phyloP scores from a whole-genome alignment of 345 rosid genomes.

The Corymbia maculata region DNA sequence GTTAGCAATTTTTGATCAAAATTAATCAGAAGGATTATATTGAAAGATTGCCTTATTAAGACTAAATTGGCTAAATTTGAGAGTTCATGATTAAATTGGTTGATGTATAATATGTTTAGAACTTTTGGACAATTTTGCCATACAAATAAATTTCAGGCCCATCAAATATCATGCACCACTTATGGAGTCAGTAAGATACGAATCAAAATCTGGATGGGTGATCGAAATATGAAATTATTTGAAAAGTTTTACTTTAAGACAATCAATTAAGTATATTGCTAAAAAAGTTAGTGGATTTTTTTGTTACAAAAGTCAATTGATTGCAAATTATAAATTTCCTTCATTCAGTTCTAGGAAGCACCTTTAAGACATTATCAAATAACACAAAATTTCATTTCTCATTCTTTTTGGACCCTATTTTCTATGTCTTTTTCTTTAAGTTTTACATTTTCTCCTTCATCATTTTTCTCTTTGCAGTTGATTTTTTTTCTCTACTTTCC shows the following conservation, averaged over 20 bases:
- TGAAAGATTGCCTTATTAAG: too few species aligned
- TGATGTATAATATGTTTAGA: not conserved
- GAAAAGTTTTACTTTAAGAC: not conserved
- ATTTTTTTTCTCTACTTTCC: not conserved
- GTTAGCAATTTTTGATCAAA: too few species aligned
- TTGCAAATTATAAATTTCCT: not conserved
- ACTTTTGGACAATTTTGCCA: not conserved
- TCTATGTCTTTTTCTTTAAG: not conserved
- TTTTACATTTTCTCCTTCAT: not conserved
- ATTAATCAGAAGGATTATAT: rapidly evolving
- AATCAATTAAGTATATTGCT: not conserved
- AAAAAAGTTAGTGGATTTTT: not conserved
- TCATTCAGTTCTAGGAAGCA: not conserved
- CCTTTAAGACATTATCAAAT: not conserved
- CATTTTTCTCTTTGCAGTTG: not conserved
- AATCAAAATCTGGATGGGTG: not conserved
- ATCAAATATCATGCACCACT: not conserved
- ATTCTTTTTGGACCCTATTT: not conserved
- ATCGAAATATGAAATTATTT: not conserved
- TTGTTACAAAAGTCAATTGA: not conserved
- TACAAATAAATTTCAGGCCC: not conserved
- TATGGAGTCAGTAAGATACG: not conserved
- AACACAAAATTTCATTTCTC: not conserved
- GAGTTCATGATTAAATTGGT: too few species aligned
- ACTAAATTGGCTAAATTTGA: too few species aligned